Conservation (phyloP, 2,329 filamentous ascomycete genomes). For the Stemphylium beticola region DNA sequence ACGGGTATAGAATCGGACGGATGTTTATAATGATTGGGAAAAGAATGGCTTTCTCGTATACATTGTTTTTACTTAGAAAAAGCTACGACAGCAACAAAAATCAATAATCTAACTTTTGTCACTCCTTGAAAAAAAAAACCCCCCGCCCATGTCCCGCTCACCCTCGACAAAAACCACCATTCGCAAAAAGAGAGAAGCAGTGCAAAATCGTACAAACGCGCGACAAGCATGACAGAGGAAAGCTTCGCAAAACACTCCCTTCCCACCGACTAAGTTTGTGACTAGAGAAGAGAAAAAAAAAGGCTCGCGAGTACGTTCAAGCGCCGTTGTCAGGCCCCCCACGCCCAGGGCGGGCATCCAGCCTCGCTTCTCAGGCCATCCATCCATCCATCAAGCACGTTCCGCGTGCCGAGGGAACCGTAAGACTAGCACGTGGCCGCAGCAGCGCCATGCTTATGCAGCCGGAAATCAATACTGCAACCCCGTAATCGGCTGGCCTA, state of each 20-base stretch:
- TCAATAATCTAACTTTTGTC: constrained; percentile 11
- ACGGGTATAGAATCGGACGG: constrained; percentile 4
- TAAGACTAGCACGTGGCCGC: not conserved
- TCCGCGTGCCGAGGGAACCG: not conserved
- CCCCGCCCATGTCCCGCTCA: not conserved
- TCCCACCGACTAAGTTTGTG: too few relatives aligned
- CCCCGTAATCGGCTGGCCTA: constrained; percentile 3
- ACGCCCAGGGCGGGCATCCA: not conserved
- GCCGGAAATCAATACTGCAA: constrained; percentile 3
- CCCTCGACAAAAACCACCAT: not conserved
- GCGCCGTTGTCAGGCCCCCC: not conserved
- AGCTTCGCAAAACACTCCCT: too few relatives aligned
- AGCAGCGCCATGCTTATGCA: constrained; percentile 5
- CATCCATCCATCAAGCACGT: too few relatives aligned
- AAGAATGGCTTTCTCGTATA: not conserved
- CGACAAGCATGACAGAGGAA: too few relatives aligned
- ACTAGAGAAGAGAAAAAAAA: too few relatives aligned
- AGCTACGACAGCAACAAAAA: constrained; percentile 2
- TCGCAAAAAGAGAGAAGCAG: not conserved
- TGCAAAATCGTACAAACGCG: not conserved
- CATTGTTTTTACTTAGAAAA: not conserved
- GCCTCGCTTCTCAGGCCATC: not conserved
- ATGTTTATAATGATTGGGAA: not conserved
- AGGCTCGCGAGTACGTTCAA: too few relatives aligned
- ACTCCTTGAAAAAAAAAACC: constrained; percentile 16